Evolutionary conservation across 257 asterid genomes (phyloP).

Genomic region (Solanum sitiens): DNA sequence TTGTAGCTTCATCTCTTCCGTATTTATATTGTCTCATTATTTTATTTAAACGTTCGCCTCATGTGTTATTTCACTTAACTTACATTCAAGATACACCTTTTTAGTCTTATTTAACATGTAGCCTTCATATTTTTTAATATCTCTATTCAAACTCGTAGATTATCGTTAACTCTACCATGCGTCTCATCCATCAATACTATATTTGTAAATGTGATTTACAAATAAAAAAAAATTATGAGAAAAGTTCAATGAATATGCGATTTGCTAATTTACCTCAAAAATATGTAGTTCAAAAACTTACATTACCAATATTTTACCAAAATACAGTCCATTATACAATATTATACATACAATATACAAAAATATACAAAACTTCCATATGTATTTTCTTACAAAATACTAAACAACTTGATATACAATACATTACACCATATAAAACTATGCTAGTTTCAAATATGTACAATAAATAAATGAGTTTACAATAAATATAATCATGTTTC

Average conservation of each 20-base stretch:
- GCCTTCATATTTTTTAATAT: not conserved
- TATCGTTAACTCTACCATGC: not conserved
- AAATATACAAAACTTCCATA: not conserved
- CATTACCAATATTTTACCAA: not conserved
- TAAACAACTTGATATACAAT: not conserved
- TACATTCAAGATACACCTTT: not conserved
- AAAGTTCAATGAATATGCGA: not conserved
- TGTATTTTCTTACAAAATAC: not conserved
- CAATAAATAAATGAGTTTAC: not conserved
- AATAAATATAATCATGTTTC: not conserved
- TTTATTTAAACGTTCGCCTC: no score
- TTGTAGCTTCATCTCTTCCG: not conserved
- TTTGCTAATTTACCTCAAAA: no score
- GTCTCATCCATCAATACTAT: not conserved
- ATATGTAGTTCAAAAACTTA: not conserved
- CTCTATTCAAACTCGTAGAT: not conserved
- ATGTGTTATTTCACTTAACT: not conserved
- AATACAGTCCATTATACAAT: not conserved
- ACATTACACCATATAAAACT: not conserved
- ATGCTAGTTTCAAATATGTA: not conserved
- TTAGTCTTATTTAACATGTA: fast-evolving
- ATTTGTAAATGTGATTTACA: not conserved
- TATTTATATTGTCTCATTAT: fast-evolving
- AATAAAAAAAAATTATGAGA: not conserved
- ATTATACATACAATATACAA: not conserved